Evolutionary conservation across 1,284 basidiomycete genomes (phyloP), one percentile per base, ranked within the genome.

Genomic region (Ganoderma resinaceum): DNA sequence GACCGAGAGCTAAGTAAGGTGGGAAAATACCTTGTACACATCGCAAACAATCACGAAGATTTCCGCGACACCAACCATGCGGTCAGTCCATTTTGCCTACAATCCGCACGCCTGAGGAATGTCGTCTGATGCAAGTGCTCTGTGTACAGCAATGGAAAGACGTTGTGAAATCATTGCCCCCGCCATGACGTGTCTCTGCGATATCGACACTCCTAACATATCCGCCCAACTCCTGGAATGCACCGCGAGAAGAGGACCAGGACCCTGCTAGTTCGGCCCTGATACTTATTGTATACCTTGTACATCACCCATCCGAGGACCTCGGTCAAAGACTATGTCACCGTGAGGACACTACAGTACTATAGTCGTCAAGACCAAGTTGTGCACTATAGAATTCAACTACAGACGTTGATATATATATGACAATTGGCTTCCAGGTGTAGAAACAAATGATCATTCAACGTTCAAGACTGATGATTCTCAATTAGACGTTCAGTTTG

Each of bases 1-100:
- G 94, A 95, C 76, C 84, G 87, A 62, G 93, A 95, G 74, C 82
- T 95, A 8, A 80, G 82, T 55, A 91, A 88, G 73, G 81, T 95
- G 18, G 81, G 85, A 9, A 81, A 81, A 61, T 95, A 95, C 75
- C 81, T 93, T 78, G 72, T 90, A 16, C 86, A 90, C 71, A 86
- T 92, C 59, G 87, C 87, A 2, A 76, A 75, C 40, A 75, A 83
- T 5, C 66, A 76, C 29, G 77, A 80, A 1, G 89, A 91, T 76
- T 89, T 92, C 73, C 82, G 83, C 61, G 82, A 80, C 2, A 76
- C 91, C 12, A 81, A 84, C 61, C 91, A 93, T 71, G 89, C 89
- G 82, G 91, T 91, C 53, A 66, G 74, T 70, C 11, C 42, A 16
- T 26, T 18, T 3, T 26, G 42, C 42, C 42, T 43, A 20, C 11